Evolutionary conservation across 2,329 filamentous ascomycete species (phyloP), one percentile per base, ranked within the genome.

Genomic region (Colletotrichum tofieldiae): DNA sequence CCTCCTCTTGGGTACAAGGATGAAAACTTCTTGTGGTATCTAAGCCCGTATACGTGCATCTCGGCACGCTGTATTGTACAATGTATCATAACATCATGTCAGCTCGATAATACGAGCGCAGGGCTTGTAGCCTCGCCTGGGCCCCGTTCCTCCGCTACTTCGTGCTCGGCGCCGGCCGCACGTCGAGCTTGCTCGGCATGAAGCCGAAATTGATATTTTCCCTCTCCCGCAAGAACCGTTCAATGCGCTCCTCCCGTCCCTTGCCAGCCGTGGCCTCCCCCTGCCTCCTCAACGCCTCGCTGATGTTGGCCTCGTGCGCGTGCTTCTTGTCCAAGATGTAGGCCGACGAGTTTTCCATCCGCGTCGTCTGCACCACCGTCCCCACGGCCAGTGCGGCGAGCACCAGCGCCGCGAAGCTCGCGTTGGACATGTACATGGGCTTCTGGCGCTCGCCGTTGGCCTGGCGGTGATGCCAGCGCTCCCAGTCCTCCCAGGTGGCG

Each of bases 401-500:
- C 3, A 98, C 84, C n/a, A 97, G 82, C 7, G 89, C 85, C 9
- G 92, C 89, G 79, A 98, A 98, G 16, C 91, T 88, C 52, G 91
- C 90, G 78, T 98, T 97, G 71, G 93, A 93, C 83, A 96, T 91
- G 81, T 91, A 93, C 64, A 91, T 76, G 0, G 88, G 88, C 74
- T 87, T 83, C 76, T 90, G 89, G 35, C 82, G 84, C 74, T 80
- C 80, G 78, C 77, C 78, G 76, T 86, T 84, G 60, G 86, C 81
- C 78, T 85, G 81, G 81, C 86, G 81, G 43, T 90, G 86, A 76
- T 93, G 89, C 92, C 93, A 97, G 55, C 87, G 88, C 84, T 98
- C 94, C 95, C 95, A 98, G 81, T 99, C 96, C 80, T 99, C 96
- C 96, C 96, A 99, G 0, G 96, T 98, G 0, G 94, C 96, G 80